phyloP scores from a whole-genome alignment of 2,329 filamentous ascomycete species.

The Lasiodiplodia hormozganensis region DNA sequence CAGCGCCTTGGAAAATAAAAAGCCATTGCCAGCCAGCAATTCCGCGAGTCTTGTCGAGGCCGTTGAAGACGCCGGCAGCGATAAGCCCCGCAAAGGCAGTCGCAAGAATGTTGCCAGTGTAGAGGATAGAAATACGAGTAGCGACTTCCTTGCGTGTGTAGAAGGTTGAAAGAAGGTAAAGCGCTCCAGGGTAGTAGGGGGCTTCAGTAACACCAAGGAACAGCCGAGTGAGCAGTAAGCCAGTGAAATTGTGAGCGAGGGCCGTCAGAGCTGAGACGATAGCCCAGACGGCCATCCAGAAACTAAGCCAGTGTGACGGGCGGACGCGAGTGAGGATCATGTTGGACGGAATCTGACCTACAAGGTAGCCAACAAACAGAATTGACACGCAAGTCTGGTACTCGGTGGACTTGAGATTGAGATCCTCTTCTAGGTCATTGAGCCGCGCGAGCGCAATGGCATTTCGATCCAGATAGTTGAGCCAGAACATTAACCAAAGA shows the following conservation, averaged over 20 bases:
- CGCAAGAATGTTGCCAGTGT: slow-evolving; percentile 48
- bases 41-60: slow-evolving; percentile 37
- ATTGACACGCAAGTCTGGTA: slow-evolving; percentile 60
- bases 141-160: slow-evolving; percentile 49
- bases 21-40: slow-evolving; percentile 5
- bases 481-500: too few species aligned
- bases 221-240: slow-evolving; percentile 47
- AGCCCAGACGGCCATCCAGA: slow-evolving; percentile 49
- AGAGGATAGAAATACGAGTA: slow-evolving; percentile 46
- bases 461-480: slow-evolving; percentile 57
- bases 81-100: slow-evolving; percentile 52
- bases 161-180: slow-evolving; percentile 44
- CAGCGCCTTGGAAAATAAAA: slow-evolving; percentile 11
- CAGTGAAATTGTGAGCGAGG: slow-evolving; percentile 43
- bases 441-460: slow-evolving; percentile 70
- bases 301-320: not conserved
- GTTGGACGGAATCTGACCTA: slow-evolving; percentile 48
- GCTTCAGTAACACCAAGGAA: slow-evolving; percentile 48
- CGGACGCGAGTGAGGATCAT: slow-evolving; percentile 47
- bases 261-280: slow-evolving; percentile 48
- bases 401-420: not conserved
- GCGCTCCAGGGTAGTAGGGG: slow-evolving; percentile 42
- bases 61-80: slow-evolving; percentile 42
- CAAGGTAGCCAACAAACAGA: slow-evolving; percentile 59
- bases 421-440: slow-evolving; percentile 64